phyloP scores from a whole-genome alignment of 2,329 filamentous ascomycete species.

The Aulographum hederae region DNA sequence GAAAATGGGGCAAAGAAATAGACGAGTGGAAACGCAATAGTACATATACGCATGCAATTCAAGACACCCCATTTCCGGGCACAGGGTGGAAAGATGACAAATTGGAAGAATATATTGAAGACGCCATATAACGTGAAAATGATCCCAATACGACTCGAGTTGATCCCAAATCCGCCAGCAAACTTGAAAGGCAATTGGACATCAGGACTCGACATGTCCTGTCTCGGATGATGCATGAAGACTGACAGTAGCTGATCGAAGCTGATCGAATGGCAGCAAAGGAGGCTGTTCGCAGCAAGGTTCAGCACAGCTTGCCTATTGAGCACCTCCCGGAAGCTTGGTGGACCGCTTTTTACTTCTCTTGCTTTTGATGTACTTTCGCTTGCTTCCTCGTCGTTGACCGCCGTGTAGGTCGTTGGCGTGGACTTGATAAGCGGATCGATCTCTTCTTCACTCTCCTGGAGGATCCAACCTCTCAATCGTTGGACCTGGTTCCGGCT shows the following conservation, averaged over 20 bases:
- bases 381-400: not conserved
- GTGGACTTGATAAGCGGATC: constrained; percentile 5
- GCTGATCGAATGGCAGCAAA: constrained; percentile 66
- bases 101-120: constrained; percentile 64
- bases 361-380: not conserved
- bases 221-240: constrained; percentile 60
- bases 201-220: constrained; percentile 32
- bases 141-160: constrained; percentile 59
- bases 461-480: constrained; percentile 4
- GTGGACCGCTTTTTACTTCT: constrained; percentile 21
- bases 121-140: constrained; percentile 75
- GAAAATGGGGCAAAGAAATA: constrained; percentile 75
- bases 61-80: constrained; percentile 59
- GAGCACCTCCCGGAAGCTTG: constrained; percentile 38
- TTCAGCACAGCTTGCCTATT: constrained; percentile 57
- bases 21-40: constrained; percentile 49
- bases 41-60: constrained; percentile 50
- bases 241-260: constrained; percentile 51
- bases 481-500: too few species aligned
- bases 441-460: constrained; percentile 4
- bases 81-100: constrained; percentile 63
- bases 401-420: not conserved
- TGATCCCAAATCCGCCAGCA: constrained; percentile 57
- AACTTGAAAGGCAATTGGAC: constrained; percentile 63
- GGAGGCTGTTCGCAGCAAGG: constrained; percentile 57